A percentile compares a stretch with the other conserved stretches of the same genome.
Conservation (phyloP, 495 filamentous ascomycete species). For the Hypoxylon fuscum region DNA sequence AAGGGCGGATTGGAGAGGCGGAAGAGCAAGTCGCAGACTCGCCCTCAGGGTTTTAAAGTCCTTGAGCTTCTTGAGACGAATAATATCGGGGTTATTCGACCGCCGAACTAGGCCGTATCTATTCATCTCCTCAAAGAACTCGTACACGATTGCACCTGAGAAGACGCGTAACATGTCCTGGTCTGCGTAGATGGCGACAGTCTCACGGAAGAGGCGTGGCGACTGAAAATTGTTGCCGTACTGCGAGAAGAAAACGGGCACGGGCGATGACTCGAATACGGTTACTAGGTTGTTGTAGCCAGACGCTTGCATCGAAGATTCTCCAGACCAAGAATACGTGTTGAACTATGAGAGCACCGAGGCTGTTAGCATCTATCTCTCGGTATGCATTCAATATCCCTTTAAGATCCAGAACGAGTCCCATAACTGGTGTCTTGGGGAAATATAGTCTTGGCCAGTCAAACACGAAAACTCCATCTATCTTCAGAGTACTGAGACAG, state of each 20-base stretch:
- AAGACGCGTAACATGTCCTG: constrained; percentile 69
- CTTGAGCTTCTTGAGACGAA: constrained; percentile 55
- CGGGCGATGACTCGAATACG: constrained; percentile 69
- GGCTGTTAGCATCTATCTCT: neutral
- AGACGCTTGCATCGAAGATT: constrained; percentile 63
- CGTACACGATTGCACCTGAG: constrained; percentile 80
- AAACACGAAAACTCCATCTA: too few species aligned
- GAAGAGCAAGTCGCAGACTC: neutral
- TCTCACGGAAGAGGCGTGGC: constrained; percentile 70
- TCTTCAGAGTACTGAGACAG: too few species aligned
- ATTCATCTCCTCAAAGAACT: constrained; percentile 76
- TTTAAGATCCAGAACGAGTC: too few species aligned
- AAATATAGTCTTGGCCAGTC: too few species aligned
- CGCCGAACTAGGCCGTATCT: constrained; percentile 60
- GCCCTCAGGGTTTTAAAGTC: constrained; percentile 71
- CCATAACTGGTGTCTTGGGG: too few species aligned
- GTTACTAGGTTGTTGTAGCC: constrained; percentile 60
- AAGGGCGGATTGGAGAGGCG: too few species aligned
- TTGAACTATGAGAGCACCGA: constrained; percentile 66
- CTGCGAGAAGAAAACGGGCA: constrained; percentile 79
- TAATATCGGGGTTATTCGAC: constrained; percentile 57
- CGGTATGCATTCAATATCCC: too few species aligned
- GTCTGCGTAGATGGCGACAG: constrained; percentile 65
- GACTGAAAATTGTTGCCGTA: constrained; percentile 72
- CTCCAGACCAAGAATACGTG: constrained; percentile 76